phyloP scores from a whole-genome alignment of 352 stramenopile species.

The Globisporangium polare region DNA sequence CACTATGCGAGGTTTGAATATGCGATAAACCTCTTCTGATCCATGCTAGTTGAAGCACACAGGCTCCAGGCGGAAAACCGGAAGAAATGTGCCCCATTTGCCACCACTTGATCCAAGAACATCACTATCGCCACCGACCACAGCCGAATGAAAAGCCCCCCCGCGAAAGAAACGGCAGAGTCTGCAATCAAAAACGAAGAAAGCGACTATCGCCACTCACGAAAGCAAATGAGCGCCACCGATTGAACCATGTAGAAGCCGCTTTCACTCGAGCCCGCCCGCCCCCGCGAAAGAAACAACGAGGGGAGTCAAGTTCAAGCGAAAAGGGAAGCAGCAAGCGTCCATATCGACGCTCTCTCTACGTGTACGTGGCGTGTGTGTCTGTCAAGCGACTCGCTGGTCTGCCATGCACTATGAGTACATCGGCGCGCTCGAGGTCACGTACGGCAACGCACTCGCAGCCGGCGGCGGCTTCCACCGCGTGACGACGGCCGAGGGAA shows the following conservation, averaged over 20 bases:
- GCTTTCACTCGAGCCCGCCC: background rate
- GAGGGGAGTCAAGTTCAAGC: background rate
- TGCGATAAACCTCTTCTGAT: too few relatives aligned
- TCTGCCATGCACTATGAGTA: constrained; percentile 64
- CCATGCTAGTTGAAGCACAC: too few relatives aligned
- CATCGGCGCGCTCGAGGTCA: constrained; percentile 74
- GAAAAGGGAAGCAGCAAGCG: background rate
- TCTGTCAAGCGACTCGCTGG: background rate
- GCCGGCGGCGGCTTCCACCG: constrained; percentile 76
- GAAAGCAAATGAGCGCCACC: too few relatives aligned
- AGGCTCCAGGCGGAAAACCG: too few relatives aligned
- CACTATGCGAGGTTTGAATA: too few relatives aligned
- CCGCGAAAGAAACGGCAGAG: too few relatives aligned
- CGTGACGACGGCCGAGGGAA: constrained; percentile 71
- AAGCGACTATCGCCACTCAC: background rate
- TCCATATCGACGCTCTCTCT: background rate
- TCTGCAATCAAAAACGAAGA: background rate
- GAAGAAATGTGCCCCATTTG: too few relatives aligned
- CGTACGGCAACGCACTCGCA: constrained; percentile 83
- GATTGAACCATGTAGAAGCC: background rate
- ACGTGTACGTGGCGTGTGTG: background rate
- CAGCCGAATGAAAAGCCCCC: too few relatives aligned
- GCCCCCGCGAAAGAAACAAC: background rate
- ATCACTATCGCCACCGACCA: background rate
- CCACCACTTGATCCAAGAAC: background rate